These are phyloP conservation scores for Pestalotiopsis sp. DNA, from an alignment of 2,329 filamentous ascomycete species.

Conservation along the genomic window DNA sequence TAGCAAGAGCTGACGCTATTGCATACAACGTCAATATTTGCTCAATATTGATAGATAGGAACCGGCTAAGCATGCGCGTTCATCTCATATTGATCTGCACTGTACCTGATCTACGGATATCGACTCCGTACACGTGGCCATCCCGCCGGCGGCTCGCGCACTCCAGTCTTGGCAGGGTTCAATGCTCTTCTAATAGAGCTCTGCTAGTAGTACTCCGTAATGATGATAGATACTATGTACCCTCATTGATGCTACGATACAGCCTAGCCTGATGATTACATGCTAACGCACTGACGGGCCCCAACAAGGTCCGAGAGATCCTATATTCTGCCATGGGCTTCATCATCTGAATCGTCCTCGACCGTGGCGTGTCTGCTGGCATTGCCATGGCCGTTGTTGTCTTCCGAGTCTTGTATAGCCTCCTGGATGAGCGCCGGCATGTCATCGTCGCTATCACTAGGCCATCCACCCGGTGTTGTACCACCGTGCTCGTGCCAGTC, in stretches of 20 bases:
- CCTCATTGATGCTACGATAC: no score
- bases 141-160: constrained; percentile 15
- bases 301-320: neutral
- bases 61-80: neutral
- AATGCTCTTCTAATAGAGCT: neutral
- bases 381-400: neutral
- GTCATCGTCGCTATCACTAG: constrained; percentile 16
- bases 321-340: neutral
- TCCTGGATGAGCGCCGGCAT: constrained; percentile 6
- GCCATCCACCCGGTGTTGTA: constrained; percentile 17
- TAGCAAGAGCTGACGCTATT: neutral
- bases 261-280: no score
- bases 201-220: neutral
- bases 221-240: neutral
- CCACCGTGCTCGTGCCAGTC: neutral
- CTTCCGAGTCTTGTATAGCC: constrained; percentile 4
- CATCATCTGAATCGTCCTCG: neutral
- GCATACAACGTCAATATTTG: neutral
- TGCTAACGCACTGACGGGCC: no score
- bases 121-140: constrained; percentile 11
- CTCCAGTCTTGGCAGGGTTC: constrained; percentile 1
- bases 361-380: neutral
- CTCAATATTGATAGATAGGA: neutral
- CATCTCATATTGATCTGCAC: constrained; percentile 3
- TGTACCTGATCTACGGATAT: constrained; percentile 13